Percentiles rank a stretch among this genome's conserved stretches.
These are phyloP conservation scores for Suhomyces xylopsoci DNA, from an alignment of 805 yeast genomes.

Conservation along the genomic window DNA sequence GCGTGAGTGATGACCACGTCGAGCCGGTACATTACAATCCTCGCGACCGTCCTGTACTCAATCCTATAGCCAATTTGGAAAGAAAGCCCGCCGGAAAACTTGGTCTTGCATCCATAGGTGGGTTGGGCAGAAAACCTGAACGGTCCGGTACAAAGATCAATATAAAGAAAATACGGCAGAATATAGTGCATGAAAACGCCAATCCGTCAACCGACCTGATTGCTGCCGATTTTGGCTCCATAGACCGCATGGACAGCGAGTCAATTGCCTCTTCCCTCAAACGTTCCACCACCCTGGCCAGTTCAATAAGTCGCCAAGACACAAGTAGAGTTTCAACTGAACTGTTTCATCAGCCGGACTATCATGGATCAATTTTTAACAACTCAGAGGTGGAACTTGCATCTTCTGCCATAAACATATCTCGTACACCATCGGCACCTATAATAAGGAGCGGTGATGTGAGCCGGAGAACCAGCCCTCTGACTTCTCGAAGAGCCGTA, in stretches of 20 bases:
- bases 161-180: slow-evolving; percentile 6
- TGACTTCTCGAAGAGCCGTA: slow-evolving; percentile 9
- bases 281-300: slow-evolving; percentile 3
- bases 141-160: not conserved
- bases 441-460: not conserved
- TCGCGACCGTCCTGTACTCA: not conserved
- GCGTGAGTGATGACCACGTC: not conserved
- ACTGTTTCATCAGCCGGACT: slow-evolving; percentile 1
- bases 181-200: slow-evolving; percentile 16
- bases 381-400: not conserved
- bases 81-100: not conserved
- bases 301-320: not conserved
- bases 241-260: slow-evolving; percentile 1
- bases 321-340: not conserved
- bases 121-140: not conserved
- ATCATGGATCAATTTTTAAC: not conserved
- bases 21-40: not conserved
- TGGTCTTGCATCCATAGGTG: slow-evolving; percentile 4
- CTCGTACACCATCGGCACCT: slow-evolving; percentile 9
- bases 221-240: slow-evolving; percentile 19
- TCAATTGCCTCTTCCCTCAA: not conserved
- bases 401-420: not conserved
- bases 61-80: not conserved
- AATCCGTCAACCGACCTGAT: slow-evolving; percentile 25
- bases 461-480: not conserved